Percentiles rank a stretch among this genome's conserved stretches.
Evolutionary conservation across 257 asterid species (phyloP).

Genomic region (Capsicum baccatum): DNA sequence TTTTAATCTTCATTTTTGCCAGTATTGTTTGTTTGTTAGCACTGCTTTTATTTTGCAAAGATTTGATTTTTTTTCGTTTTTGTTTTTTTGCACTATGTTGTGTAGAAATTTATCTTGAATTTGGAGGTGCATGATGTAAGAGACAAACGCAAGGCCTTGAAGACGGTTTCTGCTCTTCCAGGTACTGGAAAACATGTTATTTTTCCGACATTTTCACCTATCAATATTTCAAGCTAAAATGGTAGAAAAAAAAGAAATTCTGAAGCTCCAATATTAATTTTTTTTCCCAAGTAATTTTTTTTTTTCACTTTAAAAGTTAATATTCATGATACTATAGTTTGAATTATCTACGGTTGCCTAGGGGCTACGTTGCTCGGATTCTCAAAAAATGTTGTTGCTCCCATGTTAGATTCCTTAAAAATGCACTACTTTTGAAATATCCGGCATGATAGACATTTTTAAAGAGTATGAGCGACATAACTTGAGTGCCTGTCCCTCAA

Average conservation of each 20-base stretch:
- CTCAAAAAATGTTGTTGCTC: too few relatives aligned
- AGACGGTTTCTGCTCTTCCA: slow-evolving; percentile 72
- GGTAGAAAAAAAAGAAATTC: neutral
- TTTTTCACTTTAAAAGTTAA: too few relatives aligned
- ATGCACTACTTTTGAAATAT: too few relatives aligned
- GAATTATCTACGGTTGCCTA: neutral
- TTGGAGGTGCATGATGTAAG: slow-evolving; percentile 67
- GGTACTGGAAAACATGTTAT: slow-evolving; percentile 46
- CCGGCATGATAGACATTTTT: too few relatives aligned
- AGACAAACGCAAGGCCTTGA: slow-evolving; percentile 80
- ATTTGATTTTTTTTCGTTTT: neutral
- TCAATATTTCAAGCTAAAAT: neutral
- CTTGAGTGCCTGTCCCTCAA: too few relatives aligned
- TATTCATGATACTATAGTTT: neutral
- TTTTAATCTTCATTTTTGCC: too few relatives aligned
- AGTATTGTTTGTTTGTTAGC: neutral
- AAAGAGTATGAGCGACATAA: too few relatives aligned
- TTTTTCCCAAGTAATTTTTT: neutral
- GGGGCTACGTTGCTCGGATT: neutral
- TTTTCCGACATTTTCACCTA: neutral
- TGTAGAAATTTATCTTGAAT: slow-evolving; percentile 74
- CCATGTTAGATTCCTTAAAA: too few relatives aligned
- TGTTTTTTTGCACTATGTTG: slow-evolving; percentile 20
- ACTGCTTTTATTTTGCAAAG: neutral
- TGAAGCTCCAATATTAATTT: neutral